Evolutionary conservation across 2,329 filamentous ascomycete genomes (phyloP).

Genomic region (Salinomyces thailandicus): DNA sequence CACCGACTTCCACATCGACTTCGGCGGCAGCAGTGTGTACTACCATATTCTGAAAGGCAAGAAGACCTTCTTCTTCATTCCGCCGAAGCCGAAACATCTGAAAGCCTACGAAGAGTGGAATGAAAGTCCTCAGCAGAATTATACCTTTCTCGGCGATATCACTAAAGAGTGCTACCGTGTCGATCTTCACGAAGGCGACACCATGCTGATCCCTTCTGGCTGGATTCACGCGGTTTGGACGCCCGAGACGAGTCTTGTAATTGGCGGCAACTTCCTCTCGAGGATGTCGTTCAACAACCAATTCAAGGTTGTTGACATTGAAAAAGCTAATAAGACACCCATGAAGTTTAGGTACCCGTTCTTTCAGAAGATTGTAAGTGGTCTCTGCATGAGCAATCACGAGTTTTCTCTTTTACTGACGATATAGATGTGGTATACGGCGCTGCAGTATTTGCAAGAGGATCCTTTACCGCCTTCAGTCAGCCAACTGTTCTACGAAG

Average conservation of each 20-base stretch:
- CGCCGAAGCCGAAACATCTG: conserved; percentile 55
- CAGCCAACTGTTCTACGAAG: conserved; percentile 44
- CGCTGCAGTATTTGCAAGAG: conserved; percentile 52
- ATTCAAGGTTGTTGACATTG: conserved; percentile 54
- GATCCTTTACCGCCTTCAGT: conserved; percentile 53
- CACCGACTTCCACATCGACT: conserved; percentile 63
- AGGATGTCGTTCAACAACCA: conserved; percentile 56
- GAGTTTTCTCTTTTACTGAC: not conserved
- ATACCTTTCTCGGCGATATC: conserved; percentile 53
- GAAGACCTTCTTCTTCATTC: conserved; percentile 63
- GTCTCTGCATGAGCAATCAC: not conserved
- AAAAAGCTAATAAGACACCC: conserved; percentile 56
- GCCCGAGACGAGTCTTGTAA: conserved; percentile 57
- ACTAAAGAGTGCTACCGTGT: conserved; percentile 58
- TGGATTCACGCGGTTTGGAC: conserved; percentile 67
- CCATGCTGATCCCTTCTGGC: conserved; percentile 59
- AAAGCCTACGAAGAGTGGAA: conserved; percentile 65
- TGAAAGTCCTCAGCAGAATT: conserved; percentile 55
- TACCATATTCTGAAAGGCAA: conserved; percentile 59
- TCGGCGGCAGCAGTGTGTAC: conserved; percentile 59
- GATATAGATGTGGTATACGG: conserved; percentile 52
- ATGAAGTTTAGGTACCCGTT: conserved; percentile 57
- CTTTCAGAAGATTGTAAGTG: conserved; percentile 51
- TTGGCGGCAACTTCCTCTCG: conserved; percentile 61
- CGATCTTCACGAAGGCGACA: conserved; percentile 55